Evolutionary conservation across 164 flowering plant genomes (phyloP).

Genomic region (Euptelea pleiosperma): DNA sequence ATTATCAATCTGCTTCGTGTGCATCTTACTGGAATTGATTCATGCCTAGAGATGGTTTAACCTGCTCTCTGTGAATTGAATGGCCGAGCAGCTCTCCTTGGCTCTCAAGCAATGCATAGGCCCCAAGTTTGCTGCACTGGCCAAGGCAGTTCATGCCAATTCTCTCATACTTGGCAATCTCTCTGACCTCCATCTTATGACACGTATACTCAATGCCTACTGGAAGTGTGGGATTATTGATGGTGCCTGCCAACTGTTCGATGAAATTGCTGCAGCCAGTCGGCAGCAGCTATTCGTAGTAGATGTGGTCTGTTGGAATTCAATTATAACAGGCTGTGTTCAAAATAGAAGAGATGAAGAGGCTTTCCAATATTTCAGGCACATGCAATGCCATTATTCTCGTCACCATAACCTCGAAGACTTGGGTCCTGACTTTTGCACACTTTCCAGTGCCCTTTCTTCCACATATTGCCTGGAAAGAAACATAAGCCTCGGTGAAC

Average conservation of each 20-base stretch:
- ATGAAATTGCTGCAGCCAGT: slow-evolving; percentile 5
- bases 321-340: slow-evolving; percentile 19
- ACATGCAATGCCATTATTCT: slow-evolving; percentile 7
- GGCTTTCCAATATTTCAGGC: slow-evolving; percentile 22
- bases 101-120: neutral
- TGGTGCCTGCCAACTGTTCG: slow-evolving; percentile 20
- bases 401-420: neutral
- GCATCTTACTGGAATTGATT: too few species aligned
- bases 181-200: slow-evolving; percentile 12
- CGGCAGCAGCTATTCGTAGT: neutral
- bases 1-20: too few species aligned
- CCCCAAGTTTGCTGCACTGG: neutral
- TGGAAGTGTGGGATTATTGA: slow-evolving; percentile 11
- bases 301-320: slow-evolving; percentile 22
- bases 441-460: slow-evolving; percentile 22
- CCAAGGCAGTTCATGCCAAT: slow-evolving; percentile 12
- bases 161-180: slow-evolving; percentile 16
- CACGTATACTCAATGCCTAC: slow-evolving; percentile 10
- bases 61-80: too few species aligned
- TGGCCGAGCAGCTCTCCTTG: slow-evolving; percentile 12
- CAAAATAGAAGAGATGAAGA: slow-evolving; percentile 14
- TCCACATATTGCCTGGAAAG: slow-evolving; percentile 15
- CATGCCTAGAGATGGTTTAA: too few species aligned
- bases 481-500: slow-evolving; percentile 3
- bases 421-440: slow-evolving; percentile 20